Evolutionary conservation across 805 yeast species (phyloP), one percentile per base, ranked within the genome.

Genomic region (Nakazawaea anatomiae): DNA sequence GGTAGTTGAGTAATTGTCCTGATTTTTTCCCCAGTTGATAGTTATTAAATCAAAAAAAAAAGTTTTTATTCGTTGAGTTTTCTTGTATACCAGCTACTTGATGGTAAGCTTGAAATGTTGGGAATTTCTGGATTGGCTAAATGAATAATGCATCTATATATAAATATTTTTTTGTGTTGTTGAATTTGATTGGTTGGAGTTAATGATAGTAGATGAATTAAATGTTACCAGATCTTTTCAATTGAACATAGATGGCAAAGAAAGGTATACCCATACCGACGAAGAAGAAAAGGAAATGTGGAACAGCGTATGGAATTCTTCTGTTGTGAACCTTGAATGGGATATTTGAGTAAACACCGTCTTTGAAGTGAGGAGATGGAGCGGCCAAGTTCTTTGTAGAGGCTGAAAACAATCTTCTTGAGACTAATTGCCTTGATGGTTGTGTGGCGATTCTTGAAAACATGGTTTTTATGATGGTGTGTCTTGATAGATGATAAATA

Each of bases 241-340:
- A 74, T 78, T 89, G 94, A 75, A 84, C 88, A 73, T 72, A 84
- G 57, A 80, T 74, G 51, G 90, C 82, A 64, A 86, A 75, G 76
- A 89, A 86, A 66, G 98, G 97, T 52, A 85, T 73, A 55, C 82
- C 79, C 56, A 83, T 76, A 54, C 89, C 92, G 42, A 82, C 64
- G 52, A 64, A 81, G 58, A 85, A 76, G 74, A 82, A 85, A 49
- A 90, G 82, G 77, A 87, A 85, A 77, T 86, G 96, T 58, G 85
- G 77, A 48, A 89, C 74, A 59, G 83, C 88, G 69, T 79, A 90
- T 59, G 97, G 98, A 58, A 92, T 79, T 75, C 83, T 87, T 80
- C 96, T 90, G 81, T 84, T 77, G 80, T 89, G 90, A 57, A 92
- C 96, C 79, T 82, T 82, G 83, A 92, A 94, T 58, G 99, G 99